These are phyloP conservation scores for Fulvia fulva DNA, from an alignment of 2,329 filamentous ascomycete species.

Conservation along the genomic window DNA sequence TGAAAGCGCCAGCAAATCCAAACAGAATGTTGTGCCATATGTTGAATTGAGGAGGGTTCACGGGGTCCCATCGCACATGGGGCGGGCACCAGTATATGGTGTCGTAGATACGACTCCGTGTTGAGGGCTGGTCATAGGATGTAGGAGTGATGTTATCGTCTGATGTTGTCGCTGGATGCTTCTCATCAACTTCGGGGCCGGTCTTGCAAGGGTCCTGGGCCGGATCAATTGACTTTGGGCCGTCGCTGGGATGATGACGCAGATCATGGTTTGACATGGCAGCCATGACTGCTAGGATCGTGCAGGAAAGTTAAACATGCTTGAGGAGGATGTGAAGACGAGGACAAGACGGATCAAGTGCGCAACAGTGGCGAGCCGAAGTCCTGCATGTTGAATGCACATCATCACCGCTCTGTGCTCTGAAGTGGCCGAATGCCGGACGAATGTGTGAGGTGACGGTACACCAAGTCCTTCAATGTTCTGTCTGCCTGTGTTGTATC, in stretches of 20 bases:
- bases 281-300: background rate
- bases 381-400: background rate
- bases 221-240: background rate
- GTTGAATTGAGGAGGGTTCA: conserved; percentile 64
- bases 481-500: no score
- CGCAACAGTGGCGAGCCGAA: background rate
- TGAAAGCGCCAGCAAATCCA: conserved; percentile 62
- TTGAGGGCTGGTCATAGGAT: conserved; percentile 8
- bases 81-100: conserved; percentile 58
- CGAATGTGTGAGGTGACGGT: background rate
- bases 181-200: background rate
- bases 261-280: background rate
- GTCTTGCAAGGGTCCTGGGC: background rate
- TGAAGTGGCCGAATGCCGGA: background rate
- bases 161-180: background rate
- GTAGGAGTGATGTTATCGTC: background rate
- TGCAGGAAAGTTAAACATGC: background rate
- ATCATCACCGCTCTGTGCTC: background rate
- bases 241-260: background rate
- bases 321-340: background rate
- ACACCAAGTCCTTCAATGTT: no score
- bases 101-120: conserved; percentile 25
- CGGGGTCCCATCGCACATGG: conserved; percentile 64
- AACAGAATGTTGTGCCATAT: conserved; percentile 67
- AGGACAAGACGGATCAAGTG: background rate